Conservation (phyloP, 2,329 filamentous ascomycete species). For the Pleurostoma richardsiae region DNA sequence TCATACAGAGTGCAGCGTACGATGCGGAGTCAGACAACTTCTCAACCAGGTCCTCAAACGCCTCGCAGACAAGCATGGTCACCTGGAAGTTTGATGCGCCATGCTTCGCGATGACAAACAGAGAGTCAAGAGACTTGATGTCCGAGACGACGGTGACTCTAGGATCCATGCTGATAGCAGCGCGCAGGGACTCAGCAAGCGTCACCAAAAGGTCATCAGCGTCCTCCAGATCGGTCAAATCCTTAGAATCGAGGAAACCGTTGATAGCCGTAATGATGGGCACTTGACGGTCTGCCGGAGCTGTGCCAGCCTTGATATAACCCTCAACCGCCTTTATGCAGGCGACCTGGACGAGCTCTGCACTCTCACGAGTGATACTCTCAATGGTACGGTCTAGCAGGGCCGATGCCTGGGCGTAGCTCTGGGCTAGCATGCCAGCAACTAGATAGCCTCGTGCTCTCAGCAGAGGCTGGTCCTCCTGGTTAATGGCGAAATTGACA, state of each 20-base stretch:
- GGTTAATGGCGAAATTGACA: slow-evolving; percentile 70
- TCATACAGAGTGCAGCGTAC: slow-evolving; percentile 75
- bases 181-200: slow-evolving; percentile 78
- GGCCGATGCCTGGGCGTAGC: slow-evolving; percentile 56
- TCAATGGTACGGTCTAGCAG: slow-evolving; percentile 71
- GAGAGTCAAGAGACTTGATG: slow-evolving; percentile 69
- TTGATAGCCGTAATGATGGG: slow-evolving; percentile 58
- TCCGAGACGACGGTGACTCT: slow-evolving; percentile 67
- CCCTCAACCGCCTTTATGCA: slow-evolving; percentile 83
- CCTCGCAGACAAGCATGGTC: slow-evolving; percentile 79
- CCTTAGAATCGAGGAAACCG: slow-evolving; percentile 73
- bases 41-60: slow-evolving; percentile 82
- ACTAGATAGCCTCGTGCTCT: slow-evolving; percentile 84
- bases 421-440: slow-evolving; percentile 72
- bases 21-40: slow-evolving; percentile 61
- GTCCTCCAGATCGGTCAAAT: slow-evolving; percentile 77
- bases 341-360: slow-evolving; percentile 87
- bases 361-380: slow-evolving; percentile 68
- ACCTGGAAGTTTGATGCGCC: slow-evolving; percentile 89
- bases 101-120: slow-evolving; percentile 86
- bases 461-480: slow-evolving; percentile 67
- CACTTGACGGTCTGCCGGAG: slow-evolving; percentile 51
- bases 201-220: slow-evolving; percentile 90
- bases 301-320: slow-evolving; percentile 49
- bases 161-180: slow-evolving; percentile 76